Evolutionary conservation across 2,329 filamentous ascomycete genomes (phyloP), one percentile per base, ranked within the genome.

Genomic region (Hortaea werneckii): DNA sequence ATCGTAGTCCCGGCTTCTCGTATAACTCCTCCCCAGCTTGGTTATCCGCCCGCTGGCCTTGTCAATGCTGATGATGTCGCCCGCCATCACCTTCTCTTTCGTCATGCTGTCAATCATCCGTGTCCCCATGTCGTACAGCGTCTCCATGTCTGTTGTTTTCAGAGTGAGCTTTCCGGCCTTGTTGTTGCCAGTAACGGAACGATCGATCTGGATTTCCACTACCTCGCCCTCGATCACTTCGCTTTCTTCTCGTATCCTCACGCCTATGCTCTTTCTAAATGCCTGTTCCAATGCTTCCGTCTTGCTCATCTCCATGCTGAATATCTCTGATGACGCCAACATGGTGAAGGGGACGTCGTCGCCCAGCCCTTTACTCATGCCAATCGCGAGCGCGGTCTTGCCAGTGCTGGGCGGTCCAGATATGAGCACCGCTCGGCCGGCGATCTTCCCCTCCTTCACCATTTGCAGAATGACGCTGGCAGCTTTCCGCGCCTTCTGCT

Each of bases 61-160:
- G 74, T 98, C 92, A 58, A 98, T 96, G 47, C 87, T 94, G 60
- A 98, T 94, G 56, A 98, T 92, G 65, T 98, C 92, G 58, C 92
- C 92, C 4, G 92, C 92, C 83, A 96, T 95, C 54, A 98, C 87
- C 60, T 94, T 90, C 73, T 98, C 92, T 70, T 96, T 96, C 56
- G 89, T 95, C 88, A 98, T 95, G 54, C 88, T 88, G 64, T 98
- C 92, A 56, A 98, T 98, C 92, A 98, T 96, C 72, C 96, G 96
- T 56, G 85, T 90, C 54, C 92, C 92, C 89, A 98, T 95, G 62
- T 98, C 92, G 71, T 96, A 98, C 55, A 98, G 86, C 9, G 92
- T 95, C 70, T 98, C 92, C 92, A 98, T 98, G 67, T 98, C 92
- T 48, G 90, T 96, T 8, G 92, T 98, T 73, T 98, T 98, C 73